These are phyloP conservation scores for Pythium inflatum DNA, from an alignment of 352 stramenopile genomes.

Conservation along the genomic window DNA sequence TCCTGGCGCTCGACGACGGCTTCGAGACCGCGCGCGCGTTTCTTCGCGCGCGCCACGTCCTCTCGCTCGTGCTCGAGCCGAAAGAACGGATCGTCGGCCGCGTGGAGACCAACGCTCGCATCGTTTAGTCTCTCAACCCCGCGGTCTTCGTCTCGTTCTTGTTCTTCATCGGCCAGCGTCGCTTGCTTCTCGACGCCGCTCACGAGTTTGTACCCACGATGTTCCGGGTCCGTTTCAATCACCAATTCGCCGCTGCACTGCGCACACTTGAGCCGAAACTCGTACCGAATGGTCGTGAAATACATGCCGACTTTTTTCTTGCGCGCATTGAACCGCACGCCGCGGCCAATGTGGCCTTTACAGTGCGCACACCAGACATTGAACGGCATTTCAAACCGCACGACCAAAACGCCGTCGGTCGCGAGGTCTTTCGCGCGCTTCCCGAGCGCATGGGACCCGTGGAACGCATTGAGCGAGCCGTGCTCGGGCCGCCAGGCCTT, in stretches of 20 bases:
- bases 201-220: constrained; percentile 87
- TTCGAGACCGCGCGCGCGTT: constrained; percentile 53
- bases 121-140: constrained; percentile 63
- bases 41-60: constrained; percentile 55
- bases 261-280: constrained; percentile 95
- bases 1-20: constrained; percentile 66
- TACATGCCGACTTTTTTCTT: constrained; percentile 92
- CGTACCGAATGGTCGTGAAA: constrained; percentile 93
- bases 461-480: constrained; percentile 87
- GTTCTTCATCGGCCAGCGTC: constrained; percentile 30
- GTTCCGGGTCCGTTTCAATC: constrained; percentile 96
- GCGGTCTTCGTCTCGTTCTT: constrained; percentile 27
- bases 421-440: constrained; percentile 86
- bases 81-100: constrained; percentile 74
- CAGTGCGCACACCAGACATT: constrained; percentile 93
- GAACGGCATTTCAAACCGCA: constrained; percentile 98
- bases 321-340: constrained; percentile 96
- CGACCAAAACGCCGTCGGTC: constrained; percentile 86
- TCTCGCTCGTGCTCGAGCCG: constrained; percentile 78
- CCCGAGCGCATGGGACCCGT: constrained; percentile 72
- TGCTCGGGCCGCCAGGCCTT: constrained; percentile 89
- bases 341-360: constrained; percentile 67
- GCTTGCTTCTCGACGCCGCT: constrained; percentile 90
- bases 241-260: constrained; percentile 87
- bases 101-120: constrained; percentile 40